Evolutionary conservation across 352 stramenopile species (phyloP).

Genomic region (Phytopythium cucurbitacearum): DNA sequence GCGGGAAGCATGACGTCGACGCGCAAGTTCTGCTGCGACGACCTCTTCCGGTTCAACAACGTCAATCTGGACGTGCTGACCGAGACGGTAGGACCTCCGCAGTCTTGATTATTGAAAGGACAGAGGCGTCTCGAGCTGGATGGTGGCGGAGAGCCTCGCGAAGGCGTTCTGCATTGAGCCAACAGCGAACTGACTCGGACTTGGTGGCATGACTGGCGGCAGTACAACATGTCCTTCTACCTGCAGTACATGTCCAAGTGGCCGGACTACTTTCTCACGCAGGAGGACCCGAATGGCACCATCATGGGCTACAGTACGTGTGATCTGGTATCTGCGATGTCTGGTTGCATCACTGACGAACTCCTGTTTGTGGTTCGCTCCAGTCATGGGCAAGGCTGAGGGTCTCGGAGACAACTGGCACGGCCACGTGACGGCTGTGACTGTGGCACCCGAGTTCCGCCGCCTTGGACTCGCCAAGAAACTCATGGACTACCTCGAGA

Average conservation of each 20-base stretch:
- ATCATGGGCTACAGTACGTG: slow-evolving; percentile 94
- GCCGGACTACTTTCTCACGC: slow-evolving; percentile 96
- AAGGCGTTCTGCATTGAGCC: no score
- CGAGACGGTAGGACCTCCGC: slow-evolving; percentile 69
- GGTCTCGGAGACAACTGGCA: slow-evolving; percentile 95
- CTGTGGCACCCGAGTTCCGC: slow-evolving; percentile 94
- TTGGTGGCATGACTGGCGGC: background rate
- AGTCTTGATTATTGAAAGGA: no score
- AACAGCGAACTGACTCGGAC: no score
- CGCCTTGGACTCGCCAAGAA: slow-evolving; percentile 89
- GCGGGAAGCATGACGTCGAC: slow-evolving; percentile 90
- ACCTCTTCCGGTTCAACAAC: slow-evolving; percentile 98
- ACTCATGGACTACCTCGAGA: slow-evolving; percentile 94
- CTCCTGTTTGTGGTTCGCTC: slow-evolving; percentile 6
- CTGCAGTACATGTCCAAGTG: slow-evolving; percentile 96
- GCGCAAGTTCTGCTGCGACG: slow-evolving; percentile 94
- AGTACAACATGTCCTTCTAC: slow-evolving; percentile 98
- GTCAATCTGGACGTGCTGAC: slow-evolving; percentile 97
- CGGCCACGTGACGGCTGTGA: slow-evolving; percentile 97
- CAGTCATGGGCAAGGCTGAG: slow-evolving; percentile 96
- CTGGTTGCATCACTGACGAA: background rate
- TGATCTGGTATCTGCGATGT: background rate
- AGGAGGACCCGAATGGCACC: slow-evolving; percentile 89
- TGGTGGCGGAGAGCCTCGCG: background rate
- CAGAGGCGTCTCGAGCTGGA: background rate